Conservation (phyloP, 768 basidiomycete genomes). For the Trametes cubensis region DNA sequence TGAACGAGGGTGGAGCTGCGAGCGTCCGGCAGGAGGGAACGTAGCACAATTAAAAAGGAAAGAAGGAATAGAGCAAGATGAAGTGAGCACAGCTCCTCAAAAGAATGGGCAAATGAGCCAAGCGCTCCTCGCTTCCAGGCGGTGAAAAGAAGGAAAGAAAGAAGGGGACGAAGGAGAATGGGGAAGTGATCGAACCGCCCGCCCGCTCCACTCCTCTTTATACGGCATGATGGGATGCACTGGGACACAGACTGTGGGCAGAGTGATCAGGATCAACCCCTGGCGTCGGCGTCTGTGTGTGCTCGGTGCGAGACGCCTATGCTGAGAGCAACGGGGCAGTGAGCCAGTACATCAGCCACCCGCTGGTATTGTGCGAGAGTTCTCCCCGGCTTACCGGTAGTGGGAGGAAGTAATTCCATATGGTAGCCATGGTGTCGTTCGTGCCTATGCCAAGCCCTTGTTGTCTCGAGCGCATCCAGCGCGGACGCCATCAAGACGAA, state of each 20-base stretch:
- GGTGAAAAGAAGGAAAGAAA: constrained; percentile 8
- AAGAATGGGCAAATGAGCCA: background rate
- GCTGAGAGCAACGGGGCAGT: constrained; percentile 11
- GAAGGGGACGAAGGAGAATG: constrained; percentile 6
- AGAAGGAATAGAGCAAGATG: constrained; percentile 19
- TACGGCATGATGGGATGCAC: constrained; percentile 4
- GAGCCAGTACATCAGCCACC: constrained; percentile 4
- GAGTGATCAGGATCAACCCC: constrained; percentile 12
- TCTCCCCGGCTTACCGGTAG: background rate
- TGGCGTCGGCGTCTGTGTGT: constrained; percentile 5
- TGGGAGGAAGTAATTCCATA: background rate
- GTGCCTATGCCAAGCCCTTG: background rate
- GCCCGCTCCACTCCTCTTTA: constrained; percentile 2
- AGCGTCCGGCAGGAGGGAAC: background rate
- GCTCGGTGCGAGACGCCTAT: background rate
- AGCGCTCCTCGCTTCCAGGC: constrained; percentile 25
- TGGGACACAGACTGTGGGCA: constrained; percentile 1
- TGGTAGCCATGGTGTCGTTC: background rate
- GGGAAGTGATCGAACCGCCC: constrained; percentile 2
- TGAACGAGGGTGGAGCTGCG: constrained; percentile 4
- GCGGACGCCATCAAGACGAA: constrained; percentile 4
- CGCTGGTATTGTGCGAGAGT: background rate
- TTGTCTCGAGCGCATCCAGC: background rate
- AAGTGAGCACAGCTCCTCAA: constrained; percentile 24
- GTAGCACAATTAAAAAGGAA: constrained; percentile 4